These are phyloP conservation scores for Achaetomiella virescens DNA, from an alignment of 495 filamentous ascomycete genomes.

Conservation along the genomic window DNA sequence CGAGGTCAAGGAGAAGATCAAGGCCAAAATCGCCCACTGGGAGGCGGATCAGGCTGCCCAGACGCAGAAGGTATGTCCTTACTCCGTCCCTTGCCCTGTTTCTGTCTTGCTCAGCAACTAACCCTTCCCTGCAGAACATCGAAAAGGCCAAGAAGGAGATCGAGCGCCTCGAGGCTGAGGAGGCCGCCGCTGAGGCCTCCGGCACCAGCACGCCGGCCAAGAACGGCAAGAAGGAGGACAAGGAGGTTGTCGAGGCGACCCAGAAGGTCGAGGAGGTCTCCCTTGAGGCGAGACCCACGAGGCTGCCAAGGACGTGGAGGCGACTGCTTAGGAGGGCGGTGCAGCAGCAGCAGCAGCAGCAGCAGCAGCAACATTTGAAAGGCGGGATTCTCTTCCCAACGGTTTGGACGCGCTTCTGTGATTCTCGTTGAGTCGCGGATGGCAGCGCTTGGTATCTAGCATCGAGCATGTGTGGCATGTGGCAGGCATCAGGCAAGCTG, in stretches of 20 bases:
- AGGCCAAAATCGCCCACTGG: conserved; percentile 86
- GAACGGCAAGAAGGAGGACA: conserved; percentile 59
- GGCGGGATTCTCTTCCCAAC: too few species aligned
- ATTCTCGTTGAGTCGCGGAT: too few species aligned
- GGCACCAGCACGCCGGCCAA: conserved; percentile 47
- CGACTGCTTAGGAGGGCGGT: not conserved
- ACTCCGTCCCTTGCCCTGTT: not conserved
- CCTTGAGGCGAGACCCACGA: conserved; percentile 1
- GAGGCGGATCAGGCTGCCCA: conserved; percentile 84
- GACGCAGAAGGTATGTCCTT: conserved; percentile 74
- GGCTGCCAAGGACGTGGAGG: not conserved
- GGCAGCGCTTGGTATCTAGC: too few species aligned
- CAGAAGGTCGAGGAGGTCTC: conserved; percentile 9
- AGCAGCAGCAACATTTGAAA: too few species aligned
- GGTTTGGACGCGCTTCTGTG: too few species aligned
- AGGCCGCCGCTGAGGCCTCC: conserved; percentile 36
- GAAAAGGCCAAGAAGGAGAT: conserved; percentile 64
- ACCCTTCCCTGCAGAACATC: conserved; percentile 59
- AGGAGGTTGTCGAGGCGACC: conserved; percentile 32
- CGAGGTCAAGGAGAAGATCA: conserved; percentile 73
- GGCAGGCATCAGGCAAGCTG: too few species aligned
- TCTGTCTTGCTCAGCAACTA: not conserved
- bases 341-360: too few species aligned
- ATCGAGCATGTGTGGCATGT: too few species aligned
- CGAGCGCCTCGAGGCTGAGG: conserved; percentile 54